These are phyloP conservation scores for Irpex sp. DNA, from an alignment of 1,284 basidiomycete species.

Conservation along the genomic window DNA sequence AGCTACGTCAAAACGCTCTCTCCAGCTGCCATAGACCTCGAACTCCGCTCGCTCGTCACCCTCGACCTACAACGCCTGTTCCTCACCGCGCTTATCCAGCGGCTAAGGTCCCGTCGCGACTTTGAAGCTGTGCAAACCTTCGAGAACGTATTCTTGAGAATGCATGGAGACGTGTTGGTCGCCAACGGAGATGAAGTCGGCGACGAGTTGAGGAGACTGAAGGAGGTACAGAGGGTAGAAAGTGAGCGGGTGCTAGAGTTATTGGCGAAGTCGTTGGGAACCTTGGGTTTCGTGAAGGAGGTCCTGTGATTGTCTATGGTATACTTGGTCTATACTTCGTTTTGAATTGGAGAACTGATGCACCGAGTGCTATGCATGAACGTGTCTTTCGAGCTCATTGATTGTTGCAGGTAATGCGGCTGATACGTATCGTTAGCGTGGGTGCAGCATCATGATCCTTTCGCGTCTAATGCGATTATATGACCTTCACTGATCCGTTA, in stretches of 20 bases:
- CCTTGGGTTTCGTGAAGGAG: slow-evolving; percentile 63
- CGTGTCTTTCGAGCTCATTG: not conserved
- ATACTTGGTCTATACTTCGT: not conserved
- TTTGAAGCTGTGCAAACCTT: slow-evolving; percentile 96
- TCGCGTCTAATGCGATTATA: not conserved
- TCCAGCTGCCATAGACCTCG: slow-evolving; percentile 88
- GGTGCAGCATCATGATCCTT: not conserved
- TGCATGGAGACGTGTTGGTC: slow-evolving; percentile 83
- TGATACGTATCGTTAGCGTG: not conserved
- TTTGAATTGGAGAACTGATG: not conserved
- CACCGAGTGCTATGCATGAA: not conserved
- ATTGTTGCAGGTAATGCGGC: not conserved
- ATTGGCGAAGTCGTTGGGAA: slow-evolving; percentile 68
- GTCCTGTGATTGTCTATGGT: slow-evolving; percentile 28
- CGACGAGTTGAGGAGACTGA: slow-evolving; percentile 51
- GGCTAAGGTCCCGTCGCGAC: slow-evolving; percentile 80
- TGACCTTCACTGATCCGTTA: not conserved
- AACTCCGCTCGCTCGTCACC: slow-evolving; percentile 79
- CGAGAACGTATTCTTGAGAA: slow-evolving; percentile 78
- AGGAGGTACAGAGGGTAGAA: slow-evolving; percentile 67
- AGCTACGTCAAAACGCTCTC: slow-evolving; percentile 83
- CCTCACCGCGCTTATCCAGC: slow-evolving; percentile 68
- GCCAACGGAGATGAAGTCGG: slow-evolving; percentile 60
- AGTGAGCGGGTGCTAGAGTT: slow-evolving; percentile 71
- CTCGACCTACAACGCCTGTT: slow-evolving; percentile 68